Conservation (phyloP, 106 monocot species). For the Chionographis japonica region DNA sequence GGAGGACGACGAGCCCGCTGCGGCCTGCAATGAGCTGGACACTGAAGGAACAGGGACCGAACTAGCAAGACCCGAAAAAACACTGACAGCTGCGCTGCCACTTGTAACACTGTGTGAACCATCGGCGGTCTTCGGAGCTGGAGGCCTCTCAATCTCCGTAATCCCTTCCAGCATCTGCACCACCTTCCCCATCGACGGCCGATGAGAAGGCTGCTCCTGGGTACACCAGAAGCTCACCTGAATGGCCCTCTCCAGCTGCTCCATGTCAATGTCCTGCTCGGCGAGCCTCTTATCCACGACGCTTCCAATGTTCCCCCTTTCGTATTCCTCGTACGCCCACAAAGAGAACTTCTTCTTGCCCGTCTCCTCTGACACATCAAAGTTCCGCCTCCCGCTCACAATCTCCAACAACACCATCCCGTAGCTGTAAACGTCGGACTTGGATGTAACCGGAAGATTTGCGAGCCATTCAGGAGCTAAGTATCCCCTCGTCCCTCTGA, state of each 20-base stretch:
- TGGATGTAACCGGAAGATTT: slow-evolving; percentile 68
- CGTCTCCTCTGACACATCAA: slow-evolving; percentile 74
- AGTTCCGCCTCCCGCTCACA: slow-evolving; percentile 70
- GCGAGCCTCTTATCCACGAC: slow-evolving; percentile 55
- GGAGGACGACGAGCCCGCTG: slow-evolving; percentile 2
- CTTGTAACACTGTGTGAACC: slow-evolving; percentile 10
- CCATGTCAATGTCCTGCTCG: slow-evolving; percentile 57
- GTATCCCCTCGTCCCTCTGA: slow-evolving; percentile 83
- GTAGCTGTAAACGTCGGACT: slow-evolving; percentile 86
- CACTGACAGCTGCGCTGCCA: slow-evolving; percentile 11
- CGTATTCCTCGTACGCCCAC: slow-evolving; percentile 85
- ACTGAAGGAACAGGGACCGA: slow-evolving; percentile 17
- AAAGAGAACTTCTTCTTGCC: slow-evolving; percentile 62
- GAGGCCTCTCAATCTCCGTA: slow-evolving; percentile 70
- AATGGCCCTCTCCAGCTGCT: slow-evolving; percentile 46
- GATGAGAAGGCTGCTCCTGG: slow-evolving; percentile 80
- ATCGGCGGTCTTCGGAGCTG: slow-evolving; percentile 49
- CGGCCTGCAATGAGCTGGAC: slow-evolving; percentile 5
- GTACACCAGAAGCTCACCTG: slow-evolving; percentile 88
- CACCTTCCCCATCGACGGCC: slow-evolving; percentile 86
- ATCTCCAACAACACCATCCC: slow-evolving; percentile 90
- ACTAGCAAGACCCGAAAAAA: slow-evolving; percentile 8
- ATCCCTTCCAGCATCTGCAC: slow-evolving; percentile 92
- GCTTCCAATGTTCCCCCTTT: slow-evolving; percentile 44
- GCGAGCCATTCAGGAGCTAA: slow-evolving; percentile 93